These are phyloP conservation scores for Pestalotiopsis sp. DNA, from an alignment of 2,329 filamentous ascomycete genomes.

Conservation along the genomic window DNA sequence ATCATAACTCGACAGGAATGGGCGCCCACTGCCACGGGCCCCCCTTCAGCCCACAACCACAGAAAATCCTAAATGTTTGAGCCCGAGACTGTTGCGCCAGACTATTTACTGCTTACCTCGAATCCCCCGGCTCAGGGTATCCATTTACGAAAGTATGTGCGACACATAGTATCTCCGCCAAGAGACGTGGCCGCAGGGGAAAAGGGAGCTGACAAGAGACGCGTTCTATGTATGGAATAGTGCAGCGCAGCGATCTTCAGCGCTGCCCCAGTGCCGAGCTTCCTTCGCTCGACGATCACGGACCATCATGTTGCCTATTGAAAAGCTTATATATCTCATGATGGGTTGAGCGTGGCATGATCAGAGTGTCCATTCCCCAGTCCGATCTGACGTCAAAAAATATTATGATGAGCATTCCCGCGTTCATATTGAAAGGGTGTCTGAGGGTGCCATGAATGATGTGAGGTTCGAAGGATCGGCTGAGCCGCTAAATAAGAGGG, in stretches of 20 bases:
- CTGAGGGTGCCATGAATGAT: background rate
- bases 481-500: background rate
- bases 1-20: background rate
- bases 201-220: no score
- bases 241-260: background rate
- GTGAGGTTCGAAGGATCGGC: background rate
- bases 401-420: background rate
- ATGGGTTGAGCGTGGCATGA: no score
- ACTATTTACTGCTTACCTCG: no score
- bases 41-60: background rate
- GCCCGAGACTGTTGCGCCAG: no score
- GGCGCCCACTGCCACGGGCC: background rate
- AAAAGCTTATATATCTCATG: background rate
- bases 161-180: background rate
- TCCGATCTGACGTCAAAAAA: background rate
- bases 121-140: no score
- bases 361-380: background rate
- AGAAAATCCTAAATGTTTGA: no score
- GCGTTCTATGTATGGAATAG: background rate
- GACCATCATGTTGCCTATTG: background rate
- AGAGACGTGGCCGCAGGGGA: background rate
- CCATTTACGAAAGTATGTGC: no score
- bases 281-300: background rate
- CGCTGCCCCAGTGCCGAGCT: background rate
- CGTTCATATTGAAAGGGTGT: background rate